These are phyloP conservation scores for Dimocarpus longan DNA, from an alignment of 345 rosid genomes.

Conservation along the genomic window DNA sequence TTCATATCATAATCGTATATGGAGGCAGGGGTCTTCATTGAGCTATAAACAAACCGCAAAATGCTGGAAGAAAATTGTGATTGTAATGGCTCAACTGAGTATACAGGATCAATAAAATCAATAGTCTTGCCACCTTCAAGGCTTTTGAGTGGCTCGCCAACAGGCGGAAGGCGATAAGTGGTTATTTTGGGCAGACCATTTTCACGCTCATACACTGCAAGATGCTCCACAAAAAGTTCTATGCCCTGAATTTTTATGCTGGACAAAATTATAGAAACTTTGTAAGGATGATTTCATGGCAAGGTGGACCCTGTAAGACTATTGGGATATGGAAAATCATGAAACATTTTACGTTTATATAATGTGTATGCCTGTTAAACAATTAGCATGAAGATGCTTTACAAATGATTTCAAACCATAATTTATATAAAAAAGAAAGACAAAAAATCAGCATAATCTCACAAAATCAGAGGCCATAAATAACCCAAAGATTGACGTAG, in stretches of 20 bases:
- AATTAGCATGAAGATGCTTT: background rate
- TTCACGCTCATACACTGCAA: conserved; percentile 82
- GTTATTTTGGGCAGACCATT: conserved; percentile 69
- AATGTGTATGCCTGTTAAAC: background rate
- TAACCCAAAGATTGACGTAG: background rate
- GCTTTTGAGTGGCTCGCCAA: conserved; percentile 61
- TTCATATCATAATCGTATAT: conserved; percentile 83
- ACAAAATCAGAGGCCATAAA: conserved; percentile 1
- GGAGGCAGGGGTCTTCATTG: conserved; percentile 81
- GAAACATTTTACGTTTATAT: background rate
- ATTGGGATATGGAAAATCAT: background rate
- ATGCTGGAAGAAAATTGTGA: conserved; percentile 67
- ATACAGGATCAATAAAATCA: conserved; percentile 78
- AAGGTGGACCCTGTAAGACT: conserved; percentile 2
- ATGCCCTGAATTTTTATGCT: conserved; percentile 80
- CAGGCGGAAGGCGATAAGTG: conserved; percentile 67
- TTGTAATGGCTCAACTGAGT: conserved; percentile 52
- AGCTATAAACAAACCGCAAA: conserved; percentile 79
- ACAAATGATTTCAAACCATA: background rate
- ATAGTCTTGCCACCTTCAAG: conserved; percentile 63
- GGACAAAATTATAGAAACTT: conserved; percentile 25
- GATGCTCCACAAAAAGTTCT: conserved; percentile 75
- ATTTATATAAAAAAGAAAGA: background rate
- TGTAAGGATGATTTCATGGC: conserved; percentile 17
- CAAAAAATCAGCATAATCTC: background rate